These are phyloP conservation scores for Raffaelea ambrosiae DNA, from an alignment of 2,329 filamentous ascomycete genomes.

Conservation along the genomic window DNA sequence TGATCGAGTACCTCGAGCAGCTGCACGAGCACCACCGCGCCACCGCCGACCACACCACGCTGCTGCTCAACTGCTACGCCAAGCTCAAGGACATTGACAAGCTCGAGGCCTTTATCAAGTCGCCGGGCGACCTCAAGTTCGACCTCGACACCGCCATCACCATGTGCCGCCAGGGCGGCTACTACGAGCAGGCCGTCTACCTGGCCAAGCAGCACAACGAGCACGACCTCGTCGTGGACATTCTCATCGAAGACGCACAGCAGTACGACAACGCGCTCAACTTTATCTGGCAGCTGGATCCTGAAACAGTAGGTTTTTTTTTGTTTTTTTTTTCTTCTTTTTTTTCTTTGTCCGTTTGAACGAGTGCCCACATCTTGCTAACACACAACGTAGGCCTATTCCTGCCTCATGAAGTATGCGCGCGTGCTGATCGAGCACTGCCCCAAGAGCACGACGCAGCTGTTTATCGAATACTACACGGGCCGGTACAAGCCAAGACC, in stretches of 20 bases:
- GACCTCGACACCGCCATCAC: conserved; percentile 94
- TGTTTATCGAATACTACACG: conserved; percentile 95
- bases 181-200: conserved; percentile 94
- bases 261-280: conserved; percentile 80
- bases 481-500: conserved; percentile 70
- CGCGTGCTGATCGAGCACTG: conserved; percentile 84
- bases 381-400: conserved; percentile 54
- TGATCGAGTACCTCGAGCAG: conserved; percentile 95
- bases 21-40: conserved; percentile 89
- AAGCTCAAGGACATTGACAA: conserved; percentile 97
- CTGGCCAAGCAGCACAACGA: conserved; percentile 91
- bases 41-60: conserved; percentile 88
- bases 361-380: background rate
- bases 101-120: conserved; percentile 92
- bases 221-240: conserved; percentile 88
- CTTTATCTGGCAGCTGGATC: conserved; percentile 83
- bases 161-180: conserved; percentile 96
- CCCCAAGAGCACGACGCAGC: conserved; percentile 67
- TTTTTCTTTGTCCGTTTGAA: background rate
- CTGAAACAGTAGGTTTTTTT: conserved; percentile 54
- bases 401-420: conserved; percentile 90
- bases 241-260: conserved; percentile 91
- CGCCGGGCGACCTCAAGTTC: conserved; percentile 88
- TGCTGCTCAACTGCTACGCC: conserved; percentile 93
- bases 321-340: background rate